Conservation (phyloP, 495 filamentous ascomycete species). For the Neurospora sp. region DNA sequence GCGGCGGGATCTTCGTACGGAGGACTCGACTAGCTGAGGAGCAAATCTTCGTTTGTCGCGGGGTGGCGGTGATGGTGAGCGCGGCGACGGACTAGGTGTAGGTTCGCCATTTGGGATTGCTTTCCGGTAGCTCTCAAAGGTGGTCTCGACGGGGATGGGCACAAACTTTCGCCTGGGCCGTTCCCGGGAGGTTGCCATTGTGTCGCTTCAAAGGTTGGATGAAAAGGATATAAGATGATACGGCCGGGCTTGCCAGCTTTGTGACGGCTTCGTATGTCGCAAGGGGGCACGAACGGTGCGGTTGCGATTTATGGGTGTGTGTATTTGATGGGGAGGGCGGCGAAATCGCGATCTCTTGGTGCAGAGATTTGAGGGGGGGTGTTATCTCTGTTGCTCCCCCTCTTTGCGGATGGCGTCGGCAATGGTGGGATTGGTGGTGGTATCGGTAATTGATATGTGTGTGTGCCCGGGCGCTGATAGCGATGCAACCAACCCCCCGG, state of each 20-base stretch:
- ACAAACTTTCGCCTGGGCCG: conserved; percentile 40
- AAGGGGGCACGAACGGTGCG: neutral
- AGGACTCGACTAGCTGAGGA: conserved; percentile 60
- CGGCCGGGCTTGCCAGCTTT: neutral
- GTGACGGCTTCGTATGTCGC: neutral
- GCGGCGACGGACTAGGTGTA: conserved; percentile 43
- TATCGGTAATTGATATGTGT: neutral
- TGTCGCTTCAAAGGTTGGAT: neutral
- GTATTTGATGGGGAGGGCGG: neutral
- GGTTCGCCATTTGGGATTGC: conserved; percentile 32
- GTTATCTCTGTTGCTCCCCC: neutral
- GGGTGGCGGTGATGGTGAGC: conserved; percentile 23
- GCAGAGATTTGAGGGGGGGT: neutral
- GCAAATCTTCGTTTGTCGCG: conserved; percentile 41
- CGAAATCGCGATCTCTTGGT: neutral
- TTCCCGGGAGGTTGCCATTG: conserved; percentile 19
- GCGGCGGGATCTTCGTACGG: conserved; percentile 43
- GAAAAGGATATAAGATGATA: neutral
- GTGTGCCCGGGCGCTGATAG: neutral
- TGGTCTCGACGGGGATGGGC: conserved; percentile 51
- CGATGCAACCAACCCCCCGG: neutral
- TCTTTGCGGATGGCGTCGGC: neutral
- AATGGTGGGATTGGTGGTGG: neutral
- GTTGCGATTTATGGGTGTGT: neutral
- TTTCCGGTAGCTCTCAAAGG: conserved; percentile 42